These are phyloP conservation scores for Breviolum minutum DNA, from an alignment of 73 alveolate genomes.

Conservation along the genomic window DNA sequence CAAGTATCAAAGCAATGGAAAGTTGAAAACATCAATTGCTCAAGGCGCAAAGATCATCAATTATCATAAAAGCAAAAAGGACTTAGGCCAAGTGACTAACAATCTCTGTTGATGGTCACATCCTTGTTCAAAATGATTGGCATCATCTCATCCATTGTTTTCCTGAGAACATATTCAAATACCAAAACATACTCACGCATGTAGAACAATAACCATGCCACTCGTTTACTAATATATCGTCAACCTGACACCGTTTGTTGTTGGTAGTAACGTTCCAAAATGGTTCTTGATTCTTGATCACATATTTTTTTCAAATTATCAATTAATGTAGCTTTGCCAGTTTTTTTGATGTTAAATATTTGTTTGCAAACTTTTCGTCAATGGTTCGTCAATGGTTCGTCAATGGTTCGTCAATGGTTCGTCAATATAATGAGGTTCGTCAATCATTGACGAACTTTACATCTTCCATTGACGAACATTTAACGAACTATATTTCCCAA, in stretches of 20 bases:
- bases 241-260: too few relatives aligned
- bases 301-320: too few relatives aligned
- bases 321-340: too few relatives aligned
- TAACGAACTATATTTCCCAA: not conserved
- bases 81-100: slow-evolving; percentile 23
- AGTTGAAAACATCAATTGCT: not conserved
- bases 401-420: slow-evolving; percentile 40
- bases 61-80: not conserved
- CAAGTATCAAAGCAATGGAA: not conserved
- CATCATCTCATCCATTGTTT: slow-evolving; percentile 36
- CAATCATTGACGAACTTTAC: not conserved
- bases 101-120: not conserved
- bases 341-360: too few relatives aligned
- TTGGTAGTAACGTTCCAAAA: too few relatives aligned
- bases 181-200: too few relatives aligned
- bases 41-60: not conserved
- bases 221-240: too few relatives aligned
- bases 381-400: slow-evolving; percentile 62
- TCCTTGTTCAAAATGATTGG: slow-evolving; percentile 8
- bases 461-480: not conserved
- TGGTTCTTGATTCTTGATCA: too few relatives aligned
- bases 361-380: not conserved
- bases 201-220: too few relatives aligned
- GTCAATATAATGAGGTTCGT: not conserved
- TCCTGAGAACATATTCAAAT: not conserved